A percentile compares a stretch with the other conserved stretches of the same genome.
phyloP scores from a whole-genome alignment of 768 basidiomycete species.

The Tylopilus vinaceipallidus region DNA sequence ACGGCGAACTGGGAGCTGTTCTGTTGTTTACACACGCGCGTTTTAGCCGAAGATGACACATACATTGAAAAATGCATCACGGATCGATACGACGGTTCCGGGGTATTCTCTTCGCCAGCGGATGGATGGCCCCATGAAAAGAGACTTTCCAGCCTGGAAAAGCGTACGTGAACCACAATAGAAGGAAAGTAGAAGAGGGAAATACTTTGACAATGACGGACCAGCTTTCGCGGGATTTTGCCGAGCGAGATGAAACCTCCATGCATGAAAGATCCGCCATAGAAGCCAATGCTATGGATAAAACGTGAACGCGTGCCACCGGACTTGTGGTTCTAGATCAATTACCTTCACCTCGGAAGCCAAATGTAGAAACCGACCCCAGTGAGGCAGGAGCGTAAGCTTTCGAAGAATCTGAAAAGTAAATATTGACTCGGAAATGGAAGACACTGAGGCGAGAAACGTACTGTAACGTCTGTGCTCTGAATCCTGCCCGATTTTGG shows the following conservation, averaged over 20 bases:
- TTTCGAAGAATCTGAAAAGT: constrained; percentile 67
- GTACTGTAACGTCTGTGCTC: constrained; percentile 67
- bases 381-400: constrained; percentile 51
- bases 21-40: constrained; percentile 3
- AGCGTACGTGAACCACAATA: background rate
- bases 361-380: constrained; percentile 64
- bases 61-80: constrained; percentile 91
- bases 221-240: constrained; percentile 61
- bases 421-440: background rate
- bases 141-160: constrained; percentile 55
- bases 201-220: constrained; percentile 76
- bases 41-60: constrained; percentile 22
- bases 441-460: constrained; percentile 26
- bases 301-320: constrained; percentile 9
- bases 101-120: constrained; percentile 70
- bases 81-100: constrained; percentile 81
- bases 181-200: background rate
- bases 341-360: constrained; percentile 91
- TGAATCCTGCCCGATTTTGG: constrained; percentile 46
- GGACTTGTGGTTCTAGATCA: background rate
- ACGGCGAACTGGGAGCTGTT: constrained; percentile 78
- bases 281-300: constrained; percentile 70
- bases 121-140: constrained; percentile 72
- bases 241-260: constrained; percentile 80
- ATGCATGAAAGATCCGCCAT: constrained; percentile 75